Evolutionary conservation across 495 filamentous ascomycete species (phyloP).

Genomic region (Xylaria nigripes): DNA sequence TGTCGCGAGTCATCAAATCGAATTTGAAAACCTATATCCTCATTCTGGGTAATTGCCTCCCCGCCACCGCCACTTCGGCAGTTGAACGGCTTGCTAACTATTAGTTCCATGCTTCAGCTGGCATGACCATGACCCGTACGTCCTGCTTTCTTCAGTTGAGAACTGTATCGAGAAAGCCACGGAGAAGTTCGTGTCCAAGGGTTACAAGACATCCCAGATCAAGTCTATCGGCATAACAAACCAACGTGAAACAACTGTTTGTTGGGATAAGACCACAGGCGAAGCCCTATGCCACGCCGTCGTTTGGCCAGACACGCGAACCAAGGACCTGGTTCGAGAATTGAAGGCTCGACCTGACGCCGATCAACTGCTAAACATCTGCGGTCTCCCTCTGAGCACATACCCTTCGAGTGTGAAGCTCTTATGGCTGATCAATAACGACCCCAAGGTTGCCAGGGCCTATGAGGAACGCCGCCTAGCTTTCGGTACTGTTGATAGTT

Average conservation of each 20-base stretch:
- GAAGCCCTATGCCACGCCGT: constrained; percentile 83
- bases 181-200: constrained; percentile 60
- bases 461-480: constrained; percentile 74
- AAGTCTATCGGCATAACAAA: constrained; percentile 88
- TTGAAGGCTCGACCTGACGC: constrained; percentile 59
- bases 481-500: constrained; percentile 91
- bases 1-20: constrained; percentile 80
- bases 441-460: constrained; percentile 61
- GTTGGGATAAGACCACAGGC: constrained; percentile 84
- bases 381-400: constrained; percentile 84
- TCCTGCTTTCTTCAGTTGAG: constrained; percentile 70
- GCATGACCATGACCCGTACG: constrained; percentile 88
- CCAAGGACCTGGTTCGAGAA: constrained; percentile 69
- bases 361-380: constrained; percentile 62
- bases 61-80: constrained; percentile 9
- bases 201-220: constrained; percentile 63
- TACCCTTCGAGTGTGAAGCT: constrained; percentile 91
- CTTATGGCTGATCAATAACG: constrained; percentile 72
- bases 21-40: constrained; percentile 84
- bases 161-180: constrained; percentile 79
- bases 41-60: constrained; percentile 61
- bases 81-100: constrained; percentile 11
- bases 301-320: constrained; percentile 90
- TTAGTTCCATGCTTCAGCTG: constrained; percentile 48
- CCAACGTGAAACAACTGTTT: constrained; percentile 87